Percentiles rank a stretch among this genome's conserved stretches.
phyloP scores from a whole-genome alignment of 108 stramenopile species.

The Cyclotella kingstonii region DNA sequence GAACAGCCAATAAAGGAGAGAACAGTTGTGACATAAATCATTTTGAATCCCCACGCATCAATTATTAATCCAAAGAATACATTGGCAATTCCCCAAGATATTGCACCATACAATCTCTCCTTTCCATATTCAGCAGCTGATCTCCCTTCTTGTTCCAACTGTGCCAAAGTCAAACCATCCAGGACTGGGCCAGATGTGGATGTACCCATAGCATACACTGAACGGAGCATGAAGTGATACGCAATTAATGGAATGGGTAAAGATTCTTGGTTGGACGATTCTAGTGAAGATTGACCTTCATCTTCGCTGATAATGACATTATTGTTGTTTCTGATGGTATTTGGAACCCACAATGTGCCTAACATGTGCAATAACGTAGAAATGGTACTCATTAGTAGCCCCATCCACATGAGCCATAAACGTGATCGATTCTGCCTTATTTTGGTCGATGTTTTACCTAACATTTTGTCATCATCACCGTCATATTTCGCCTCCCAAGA shows the following conservation, averaged over 20 bases:
- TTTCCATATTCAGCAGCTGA: slow-evolving; percentile 38
- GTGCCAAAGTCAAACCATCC: slow-evolving; percentile 52
- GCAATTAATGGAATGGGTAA: slow-evolving; percentile 15
- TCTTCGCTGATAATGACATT: background rate
- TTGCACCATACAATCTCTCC: slow-evolving; percentile 43
- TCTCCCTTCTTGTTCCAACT: slow-evolving; percentile 36
- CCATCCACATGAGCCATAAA: slow-evolving; percentile 28
- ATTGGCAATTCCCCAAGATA: slow-evolving; percentile 50
- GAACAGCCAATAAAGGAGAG: slow-evolving; percentile 33
- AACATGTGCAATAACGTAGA: slow-evolving; percentile 30
- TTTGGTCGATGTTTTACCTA: too few species aligned
- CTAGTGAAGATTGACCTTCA: too few species aligned
- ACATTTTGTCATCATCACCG: slow-evolving; percentile 4
- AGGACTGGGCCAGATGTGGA: slow-evolving; percentile 33
- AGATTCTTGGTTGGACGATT: too few species aligned
- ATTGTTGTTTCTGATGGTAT: background rate
- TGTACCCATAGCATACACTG: slow-evolving; percentile 27
- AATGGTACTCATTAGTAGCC: slow-evolving; percentile 27
- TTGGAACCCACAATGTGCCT: slow-evolving; percentile 8
- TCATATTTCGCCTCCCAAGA: slow-evolving; percentile 17
- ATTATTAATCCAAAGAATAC: slow-evolving; percentile 34
- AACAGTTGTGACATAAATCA: slow-evolving; percentile 24
- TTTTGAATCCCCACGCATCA: slow-evolving; percentile 35
- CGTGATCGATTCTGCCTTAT: too few species aligned
- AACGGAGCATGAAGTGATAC: slow-evolving; percentile 38